Percentiles rank a stretch among this genome's conserved stretches.
phyloP scores from a whole-genome alignment of 352 stramenopile genomes.

The Globisporangium recalcitrans region DNA sequence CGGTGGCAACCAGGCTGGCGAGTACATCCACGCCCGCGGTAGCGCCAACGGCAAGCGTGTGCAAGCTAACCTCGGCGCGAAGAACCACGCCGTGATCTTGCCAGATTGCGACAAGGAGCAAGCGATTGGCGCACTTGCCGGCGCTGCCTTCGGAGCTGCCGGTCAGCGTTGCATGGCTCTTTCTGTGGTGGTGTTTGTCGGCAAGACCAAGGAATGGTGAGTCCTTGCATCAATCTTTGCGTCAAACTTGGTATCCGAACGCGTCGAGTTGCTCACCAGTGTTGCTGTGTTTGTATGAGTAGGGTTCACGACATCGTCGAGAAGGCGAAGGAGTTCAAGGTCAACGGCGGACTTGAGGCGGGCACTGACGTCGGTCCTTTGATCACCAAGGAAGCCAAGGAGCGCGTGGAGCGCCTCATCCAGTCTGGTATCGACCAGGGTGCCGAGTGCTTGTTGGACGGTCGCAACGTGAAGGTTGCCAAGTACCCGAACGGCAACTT shows the following conservation, averaged over 20 bases:
- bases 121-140: slow-evolving; percentile 81
- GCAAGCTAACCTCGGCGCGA: slow-evolving; percentile 95
- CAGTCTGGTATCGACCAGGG: slow-evolving; percentile 86
- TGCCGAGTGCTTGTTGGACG: slow-evolving; percentile 89
- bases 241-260: slow-evolving; percentile 1
- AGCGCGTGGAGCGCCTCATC: slow-evolving; percentile 88
- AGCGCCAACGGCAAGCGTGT: slow-evolving; percentile 91
- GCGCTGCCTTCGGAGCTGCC: slow-evolving; percentile 94
- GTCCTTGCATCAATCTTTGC: background rate
- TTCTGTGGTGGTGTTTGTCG: slow-evolving; percentile 94
- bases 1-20: slow-evolving; percentile 88
- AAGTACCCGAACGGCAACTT: slow-evolving; percentile 96
- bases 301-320: slow-evolving; percentile 87
- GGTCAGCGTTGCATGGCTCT: slow-evolving; percentile 98
- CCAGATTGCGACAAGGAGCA: slow-evolving; percentile 92
- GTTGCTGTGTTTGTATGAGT: background rate
- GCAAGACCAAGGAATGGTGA: slow-evolving; percentile 87
- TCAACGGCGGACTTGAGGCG: slow-evolving; percentile 82
- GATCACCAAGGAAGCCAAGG: slow-evolving; percentile 87
- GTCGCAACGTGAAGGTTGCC: slow-evolving; percentile 81
- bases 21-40: slow-evolving; percentile 91
- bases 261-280: background rate
- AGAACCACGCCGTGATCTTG: slow-evolving; percentile 98
- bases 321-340: slow-evolving; percentile 88
- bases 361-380: slow-evolving; percentile 82